Percentiles rank a stretch among this genome's conserved stretches.
phyloP scores from a whole-genome alignment of 805 yeast genomes.

The Dipodascopsis uninucleata region DNA sequence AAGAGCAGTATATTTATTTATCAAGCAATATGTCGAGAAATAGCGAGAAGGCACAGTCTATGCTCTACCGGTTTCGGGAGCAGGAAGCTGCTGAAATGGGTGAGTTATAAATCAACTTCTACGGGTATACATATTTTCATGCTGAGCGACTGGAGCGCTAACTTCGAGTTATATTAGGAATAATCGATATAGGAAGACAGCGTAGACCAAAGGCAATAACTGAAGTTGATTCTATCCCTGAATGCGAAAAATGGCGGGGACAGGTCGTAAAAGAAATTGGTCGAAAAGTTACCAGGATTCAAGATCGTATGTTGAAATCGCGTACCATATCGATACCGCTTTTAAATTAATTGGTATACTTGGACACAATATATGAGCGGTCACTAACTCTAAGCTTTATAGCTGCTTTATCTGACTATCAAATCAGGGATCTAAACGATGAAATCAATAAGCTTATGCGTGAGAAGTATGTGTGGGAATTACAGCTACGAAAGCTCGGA shows the following conservation, averaged over 20 bases:
- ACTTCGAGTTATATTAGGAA: constrained; percentile 27
- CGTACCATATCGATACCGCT: neutral
- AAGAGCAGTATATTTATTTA: no score
- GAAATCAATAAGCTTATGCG: constrained; percentile 60
- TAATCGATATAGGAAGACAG: constrained; percentile 51
- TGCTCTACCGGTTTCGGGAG: constrained; percentile 61
- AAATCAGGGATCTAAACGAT: constrained; percentile 71
- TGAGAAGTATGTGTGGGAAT: constrained; percentile 77
- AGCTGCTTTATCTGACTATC: constrained; percentile 51
- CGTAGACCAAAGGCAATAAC: constrained; percentile 60
- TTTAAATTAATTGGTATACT: constrained; percentile 1
- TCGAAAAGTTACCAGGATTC: constrained; percentile 55
- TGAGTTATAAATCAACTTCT: no score
- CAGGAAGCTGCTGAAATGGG: constrained; percentile 59
- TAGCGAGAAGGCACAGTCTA: constrained; percentile 69
- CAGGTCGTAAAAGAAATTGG: constrained; percentile 63
- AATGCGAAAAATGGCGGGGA: constrained; percentile 68
- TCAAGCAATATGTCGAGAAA: constrained; percentile 61
- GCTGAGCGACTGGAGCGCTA: neutral
- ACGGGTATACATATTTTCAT: neutral
- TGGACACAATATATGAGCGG: no score
- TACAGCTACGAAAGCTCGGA: constrained; percentile 63
- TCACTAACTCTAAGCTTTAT: neutral
- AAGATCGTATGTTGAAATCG: constrained; percentile 45
- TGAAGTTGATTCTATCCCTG: constrained; percentile 51